Evolutionary conservation across 768 basidiomycete species (phyloP), one percentile per base, ranked within the genome.

Genomic region (Suillus subluteus): DNA sequence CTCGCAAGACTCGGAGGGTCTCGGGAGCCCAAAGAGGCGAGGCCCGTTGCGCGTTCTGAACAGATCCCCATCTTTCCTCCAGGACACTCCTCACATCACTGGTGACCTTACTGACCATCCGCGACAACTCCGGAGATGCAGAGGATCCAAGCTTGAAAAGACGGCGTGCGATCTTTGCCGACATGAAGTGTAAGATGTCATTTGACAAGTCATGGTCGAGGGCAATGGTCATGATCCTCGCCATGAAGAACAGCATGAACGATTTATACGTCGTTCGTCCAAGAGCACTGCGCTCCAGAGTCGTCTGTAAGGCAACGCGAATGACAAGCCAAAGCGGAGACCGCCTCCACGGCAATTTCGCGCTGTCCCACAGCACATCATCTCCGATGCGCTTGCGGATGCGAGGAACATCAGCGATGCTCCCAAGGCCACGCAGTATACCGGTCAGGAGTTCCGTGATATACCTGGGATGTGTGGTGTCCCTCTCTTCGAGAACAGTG

Each of bases 261-360:
- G 37, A 58, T 48, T 80, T 81, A 72, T 81, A 81, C 13, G 69
- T 50, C 15, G 37, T 56, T 4, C 32, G 55, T 6, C 69, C 71
- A 6, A 63, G 23, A 40, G 23, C 52, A 55, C 70, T 69, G 43
- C 66, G 70, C 21, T 63, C 67, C 30, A 79, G 70, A 0, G 79
- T 76, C 0, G 78, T 82, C 69, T 85, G 83, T 37, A 84, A 68
- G 1, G 78, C 77, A 5, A 87, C 82, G 12, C 85, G 82, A 40
- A 85, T 71, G 15, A 84, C 70, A 5, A 86, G 79, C 85, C 86
- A 87, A 12, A 84, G 73, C 0, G 83, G 74, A 8, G 84, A 83
- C 26, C 86, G 78, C 30, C 87, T 74, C 86, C 86, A 87, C 76
- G 86, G 63, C 13, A 78, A 73, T 40, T 68, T 62, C 2, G 80